Evolutionary conservation across 202 grass and related monocot species (phyloP).

Genomic region (Hordeum pubiflorum): DNA sequence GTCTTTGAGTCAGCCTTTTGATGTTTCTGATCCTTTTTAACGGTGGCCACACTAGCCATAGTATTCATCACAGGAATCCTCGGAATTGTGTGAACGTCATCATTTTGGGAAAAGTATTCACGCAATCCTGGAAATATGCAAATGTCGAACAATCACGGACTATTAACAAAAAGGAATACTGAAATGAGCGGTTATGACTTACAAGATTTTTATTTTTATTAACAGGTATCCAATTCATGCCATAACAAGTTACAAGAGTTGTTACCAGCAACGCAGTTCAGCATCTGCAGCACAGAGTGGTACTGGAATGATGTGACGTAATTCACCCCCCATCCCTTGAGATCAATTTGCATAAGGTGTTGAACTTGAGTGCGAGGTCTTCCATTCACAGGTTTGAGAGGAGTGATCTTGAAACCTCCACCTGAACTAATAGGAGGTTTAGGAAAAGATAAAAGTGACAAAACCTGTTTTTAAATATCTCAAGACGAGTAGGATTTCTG

Average conservation of each 20-base stretch:
- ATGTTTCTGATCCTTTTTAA: conserved; percentile 45
- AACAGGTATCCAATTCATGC: conserved; percentile 9
- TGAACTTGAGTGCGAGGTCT: conserved; percentile 83
- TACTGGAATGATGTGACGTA: conserved; percentile 86
- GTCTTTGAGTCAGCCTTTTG: conserved; percentile 30
- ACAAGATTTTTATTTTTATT: not conserved
- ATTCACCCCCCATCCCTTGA: conserved; percentile 79
- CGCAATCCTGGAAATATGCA: conserved; percentile 64
- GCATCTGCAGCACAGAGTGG: conserved; percentile 79
- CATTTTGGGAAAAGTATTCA: conserved; percentile 86
- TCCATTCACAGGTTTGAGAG: conserved; percentile 67
- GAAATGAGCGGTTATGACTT: not conserved
- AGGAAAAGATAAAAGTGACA: conserved; percentile 16
- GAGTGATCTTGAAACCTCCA: conserved; percentile 97
- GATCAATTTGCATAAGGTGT: conserved; percentile 95
- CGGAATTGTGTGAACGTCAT: conserved; percentile 54
- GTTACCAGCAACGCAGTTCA: conserved; percentile 88
- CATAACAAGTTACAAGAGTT: conserved; percentile 22
- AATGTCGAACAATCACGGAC: not conserved
- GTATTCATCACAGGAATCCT: conserved; percentile 80
- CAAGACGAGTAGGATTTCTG: not conserved
- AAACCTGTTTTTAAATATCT: not conserved
- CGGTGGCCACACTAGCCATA: conserved; percentile 32
- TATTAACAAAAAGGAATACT: conserved; percentile 3
- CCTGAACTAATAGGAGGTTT: conserved; percentile 49